Conservation (phyloP, 306 rosid genomes). For the Clitoria ternatea region DNA sequence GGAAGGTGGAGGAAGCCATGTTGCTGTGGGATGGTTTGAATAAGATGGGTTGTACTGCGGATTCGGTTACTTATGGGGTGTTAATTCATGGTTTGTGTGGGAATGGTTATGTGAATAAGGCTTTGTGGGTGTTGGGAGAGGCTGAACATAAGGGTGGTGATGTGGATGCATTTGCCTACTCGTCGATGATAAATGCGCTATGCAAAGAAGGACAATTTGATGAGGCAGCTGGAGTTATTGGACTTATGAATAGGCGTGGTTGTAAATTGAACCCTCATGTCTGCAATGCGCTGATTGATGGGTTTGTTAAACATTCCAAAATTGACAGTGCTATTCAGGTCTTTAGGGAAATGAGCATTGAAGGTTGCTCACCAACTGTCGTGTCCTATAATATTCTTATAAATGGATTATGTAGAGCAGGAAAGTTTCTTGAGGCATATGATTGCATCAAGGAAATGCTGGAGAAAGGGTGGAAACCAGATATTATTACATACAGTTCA, state of each 20-base stretch:
- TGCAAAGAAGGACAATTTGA: constrained; percentile 70
- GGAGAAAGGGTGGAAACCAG: constrained; percentile 67
- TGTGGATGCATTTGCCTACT: constrained; percentile 67
- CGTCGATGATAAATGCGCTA: constrained; percentile 56
- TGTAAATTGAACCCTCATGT: constrained; percentile 52
- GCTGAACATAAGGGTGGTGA: constrained; percentile 42
- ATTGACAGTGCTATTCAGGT: constrained; percentile 53
- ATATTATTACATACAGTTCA: constrained; percentile 66
- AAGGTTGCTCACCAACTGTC: constrained; percentile 59
- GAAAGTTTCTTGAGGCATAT: constrained; percentile 62
- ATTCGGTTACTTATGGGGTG: constrained; percentile 63
- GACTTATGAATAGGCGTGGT: constrained; percentile 50
- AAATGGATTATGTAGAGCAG: constrained; percentile 70
- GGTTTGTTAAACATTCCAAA: constrained; percentile 57
- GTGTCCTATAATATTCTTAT: constrained; percentile 78
- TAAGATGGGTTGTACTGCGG: constrained; percentile 37
- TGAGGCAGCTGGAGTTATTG: constrained; percentile 48
- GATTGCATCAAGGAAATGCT: constrained; percentile 67
- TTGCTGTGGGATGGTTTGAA: constrained; percentile 49
- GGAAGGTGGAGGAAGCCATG: constrained; percentile 48
- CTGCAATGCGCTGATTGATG: constrained; percentile 70
- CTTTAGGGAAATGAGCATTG: constrained; percentile 53
- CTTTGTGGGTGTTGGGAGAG: constrained; percentile 53
- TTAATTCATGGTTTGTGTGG: constrained; percentile 75
- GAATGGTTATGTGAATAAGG: constrained; percentile 66